Conservation (phyloP, 225 moss, liverwort and hornwort genomes). For the Polytrichum commune region DNA sequence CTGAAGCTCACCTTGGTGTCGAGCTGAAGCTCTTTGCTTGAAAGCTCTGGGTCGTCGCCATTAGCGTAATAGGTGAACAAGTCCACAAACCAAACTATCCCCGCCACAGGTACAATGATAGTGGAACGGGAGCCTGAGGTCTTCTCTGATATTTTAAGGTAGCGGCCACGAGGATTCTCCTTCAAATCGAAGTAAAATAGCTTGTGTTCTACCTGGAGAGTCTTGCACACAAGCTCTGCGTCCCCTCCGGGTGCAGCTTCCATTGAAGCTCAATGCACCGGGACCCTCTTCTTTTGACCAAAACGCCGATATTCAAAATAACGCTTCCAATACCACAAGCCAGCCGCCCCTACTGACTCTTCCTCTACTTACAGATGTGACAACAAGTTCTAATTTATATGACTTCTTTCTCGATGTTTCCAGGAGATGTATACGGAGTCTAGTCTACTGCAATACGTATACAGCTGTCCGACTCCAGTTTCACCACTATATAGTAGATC, state of each 20-base stretch:
- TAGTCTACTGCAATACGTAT: background rate
- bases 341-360: background rate
- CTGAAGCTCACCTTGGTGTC: slow-evolving; percentile 50
- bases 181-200: slow-evolving; percentile 71
- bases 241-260: slow-evolving; percentile 64
- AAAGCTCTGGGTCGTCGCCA: slow-evolving; percentile 56
- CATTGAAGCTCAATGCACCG: slow-evolving; percentile 41
- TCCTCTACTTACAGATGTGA: background rate
- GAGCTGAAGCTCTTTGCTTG: slow-evolving; percentile 71
- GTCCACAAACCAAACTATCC: slow-evolving; percentile 71
- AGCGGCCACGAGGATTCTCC: slow-evolving; percentile 65
- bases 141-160: slow-evolving; percentile 68
- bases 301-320: background rate
- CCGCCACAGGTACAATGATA: slow-evolving; percentile 66
- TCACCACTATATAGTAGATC: too few relatives aligned
- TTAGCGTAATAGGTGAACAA: slow-evolving; percentile 69
- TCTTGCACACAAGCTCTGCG: slow-evolving; percentile 68
- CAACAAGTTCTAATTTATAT: background rate
- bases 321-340: background rate
- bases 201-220: slow-evolving; percentile 77
- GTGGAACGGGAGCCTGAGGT: slow-evolving; percentile 66
- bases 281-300: background rate
- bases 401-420: background rate
- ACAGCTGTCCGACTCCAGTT: too few relatives aligned
- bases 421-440: too few relatives aligned